These are phyloP conservation scores for Neocatenulostroma microsporum DNA, from an alignment of 2,329 filamentous ascomycete genomes.

Conservation along the genomic window DNA sequence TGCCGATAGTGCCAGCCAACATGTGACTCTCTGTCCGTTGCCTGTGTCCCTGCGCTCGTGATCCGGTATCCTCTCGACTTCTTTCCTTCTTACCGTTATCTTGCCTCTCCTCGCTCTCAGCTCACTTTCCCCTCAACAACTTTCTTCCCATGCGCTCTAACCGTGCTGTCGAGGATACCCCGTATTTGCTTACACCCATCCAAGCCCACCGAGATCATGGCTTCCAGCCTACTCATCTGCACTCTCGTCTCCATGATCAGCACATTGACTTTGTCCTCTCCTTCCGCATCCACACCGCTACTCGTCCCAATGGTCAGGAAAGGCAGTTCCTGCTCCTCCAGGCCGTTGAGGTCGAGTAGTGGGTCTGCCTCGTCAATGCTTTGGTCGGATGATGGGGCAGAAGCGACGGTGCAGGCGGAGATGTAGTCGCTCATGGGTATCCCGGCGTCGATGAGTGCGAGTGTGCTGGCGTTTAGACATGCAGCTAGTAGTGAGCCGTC, in stretches of 20 bases:
- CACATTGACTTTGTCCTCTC: conserved; percentile 65
- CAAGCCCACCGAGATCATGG: conserved; percentile 85
- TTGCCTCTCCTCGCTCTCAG: conserved; percentile 8
- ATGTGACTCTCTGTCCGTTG: too few relatives aligned
- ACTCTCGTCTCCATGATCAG: conserved; percentile 82
- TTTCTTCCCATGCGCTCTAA: conserved; percentile 61
- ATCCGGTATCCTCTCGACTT: too few relatives aligned
- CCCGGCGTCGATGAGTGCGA: conserved; percentile 89
- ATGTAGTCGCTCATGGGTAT: conserved; percentile 94
- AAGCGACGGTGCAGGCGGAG: conserved; percentile 78
- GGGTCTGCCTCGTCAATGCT: conserved; percentile 68
- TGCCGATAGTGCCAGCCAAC: too few relatives aligned
- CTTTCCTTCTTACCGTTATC: too few relatives aligned
- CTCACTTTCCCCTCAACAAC: conserved; percentile 44
- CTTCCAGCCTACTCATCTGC: conserved; percentile 73
- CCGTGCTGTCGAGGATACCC: conserved; percentile 69
- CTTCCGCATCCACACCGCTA: too few relatives aligned
- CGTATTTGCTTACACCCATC: conserved; percentile 86
- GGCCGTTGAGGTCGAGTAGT: conserved; percentile 67
- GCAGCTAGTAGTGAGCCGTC: conserved; percentile 87
- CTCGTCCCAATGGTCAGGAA: conserved; percentile 74
- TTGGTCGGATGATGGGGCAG: conserved; percentile 56
- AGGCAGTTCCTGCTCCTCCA: conserved; percentile 82
- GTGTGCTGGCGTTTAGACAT: conserved; percentile 81
- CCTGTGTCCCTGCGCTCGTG: too few relatives aligned